phyloP scores from a whole-genome alignment of 2,329 filamentous ascomycete species.

The Aureobasidium sp. region DNA sequence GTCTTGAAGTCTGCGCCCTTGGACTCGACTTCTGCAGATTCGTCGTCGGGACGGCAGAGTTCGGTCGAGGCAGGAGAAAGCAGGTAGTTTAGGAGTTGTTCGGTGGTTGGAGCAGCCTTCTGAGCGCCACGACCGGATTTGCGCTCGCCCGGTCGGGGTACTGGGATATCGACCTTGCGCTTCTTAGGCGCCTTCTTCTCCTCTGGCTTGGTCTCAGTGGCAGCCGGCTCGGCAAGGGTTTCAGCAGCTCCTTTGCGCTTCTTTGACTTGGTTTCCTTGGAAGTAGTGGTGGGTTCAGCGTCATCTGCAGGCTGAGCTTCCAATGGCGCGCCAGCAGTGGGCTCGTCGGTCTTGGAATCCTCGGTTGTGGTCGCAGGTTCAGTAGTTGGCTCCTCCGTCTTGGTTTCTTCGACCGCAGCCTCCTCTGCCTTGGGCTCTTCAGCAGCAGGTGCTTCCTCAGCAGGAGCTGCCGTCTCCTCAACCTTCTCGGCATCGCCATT shows the following conservation, averaged over 20 bases:
- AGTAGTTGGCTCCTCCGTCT: neutral
- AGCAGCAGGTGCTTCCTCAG: neutral
- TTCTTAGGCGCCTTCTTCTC: conserved; percentile 19
- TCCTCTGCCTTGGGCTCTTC: conserved; percentile 3
- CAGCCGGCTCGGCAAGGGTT: neutral
- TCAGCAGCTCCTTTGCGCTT: conserved; percentile 11
- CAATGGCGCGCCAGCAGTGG: neutral
- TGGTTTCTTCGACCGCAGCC: neutral
- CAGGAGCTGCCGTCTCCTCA: neutral
- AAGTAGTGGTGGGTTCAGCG: neutral
- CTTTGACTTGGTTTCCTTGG: neutral
- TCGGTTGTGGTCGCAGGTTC: neutral
- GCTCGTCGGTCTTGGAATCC: neutral
- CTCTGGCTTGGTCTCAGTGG: neutral
- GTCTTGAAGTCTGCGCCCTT: conserved; percentile 23
- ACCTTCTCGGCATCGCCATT: neutral
- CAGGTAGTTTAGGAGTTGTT: conserved; percentile 28
- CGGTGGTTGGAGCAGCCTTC: conserved; percentile 19
- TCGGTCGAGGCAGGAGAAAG: conserved; percentile 25
- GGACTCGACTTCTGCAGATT: conserved; percentile 23
- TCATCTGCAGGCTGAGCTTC: neutral
- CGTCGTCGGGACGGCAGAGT: conserved; percentile 28
- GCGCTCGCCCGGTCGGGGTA: conserved; percentile 22
- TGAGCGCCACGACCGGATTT: conserved; percentile 22
- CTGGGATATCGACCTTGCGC: conserved; percentile 17